Conservation (phyloP, 106 monocot genomes). For the Dendrobium nobile region DNA sequence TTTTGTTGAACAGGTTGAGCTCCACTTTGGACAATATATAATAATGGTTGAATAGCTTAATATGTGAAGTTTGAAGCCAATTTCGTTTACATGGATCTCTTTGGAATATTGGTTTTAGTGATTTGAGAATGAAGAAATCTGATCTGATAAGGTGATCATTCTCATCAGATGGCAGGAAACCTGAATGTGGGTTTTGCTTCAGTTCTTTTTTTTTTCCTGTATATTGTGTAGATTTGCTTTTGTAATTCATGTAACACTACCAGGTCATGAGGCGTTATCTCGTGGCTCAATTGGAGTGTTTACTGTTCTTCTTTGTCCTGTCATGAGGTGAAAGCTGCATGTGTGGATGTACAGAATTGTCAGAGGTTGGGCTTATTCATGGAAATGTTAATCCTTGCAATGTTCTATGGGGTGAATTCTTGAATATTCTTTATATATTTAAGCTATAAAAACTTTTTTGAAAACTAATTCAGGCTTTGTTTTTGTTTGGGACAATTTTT, state of each 20-base stretch:
- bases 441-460: neutral
- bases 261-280: neutral
- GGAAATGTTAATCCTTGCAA: neutral
- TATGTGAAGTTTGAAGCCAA: neutral
- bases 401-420: neutral
- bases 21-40: neutral
- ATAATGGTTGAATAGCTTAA: neutral
- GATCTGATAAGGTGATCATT: neutral
- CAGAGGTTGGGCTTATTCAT: neutral
- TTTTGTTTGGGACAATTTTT: no score
- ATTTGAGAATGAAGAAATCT: neutral
- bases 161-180: neutral
- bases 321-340: neutral
- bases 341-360: neutral
- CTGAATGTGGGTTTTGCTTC: neutral
- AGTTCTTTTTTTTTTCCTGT: neutral
- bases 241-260: slow-evolving; percentile 5
- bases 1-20: neutral
- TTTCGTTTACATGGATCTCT: neutral
- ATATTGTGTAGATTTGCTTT: slow-evolving; percentile 8
- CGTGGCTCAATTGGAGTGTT: no score
- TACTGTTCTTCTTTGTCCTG: no score
- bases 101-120: neutral
- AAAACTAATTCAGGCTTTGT: neutral
- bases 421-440: neutral